Percentiles rank a stretch among this genome's conserved stretches.
Evolutionary conservation across 225 moss, liverwort and hornwort genomes (phyloP).

Genomic region (Pseudoscleropodium purum): DNA sequence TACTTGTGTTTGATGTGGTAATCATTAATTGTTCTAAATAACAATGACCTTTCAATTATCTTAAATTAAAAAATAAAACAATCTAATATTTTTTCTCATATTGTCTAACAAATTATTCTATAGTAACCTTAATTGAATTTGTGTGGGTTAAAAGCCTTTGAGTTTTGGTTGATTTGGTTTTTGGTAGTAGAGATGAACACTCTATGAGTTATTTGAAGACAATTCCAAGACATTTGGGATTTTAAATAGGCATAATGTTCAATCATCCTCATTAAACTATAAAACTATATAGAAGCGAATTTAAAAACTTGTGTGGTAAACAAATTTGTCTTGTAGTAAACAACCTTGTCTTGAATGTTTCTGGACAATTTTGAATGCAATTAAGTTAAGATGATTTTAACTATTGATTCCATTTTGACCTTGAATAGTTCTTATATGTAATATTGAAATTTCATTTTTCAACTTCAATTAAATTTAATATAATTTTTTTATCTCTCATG

Average conservation of each 20-base stretch:
- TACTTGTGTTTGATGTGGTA: not conserved
- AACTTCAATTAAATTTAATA: not conserved
- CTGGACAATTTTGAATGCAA: not conserved
- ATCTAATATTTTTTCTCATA: too few species aligned
- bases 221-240: not conserved
- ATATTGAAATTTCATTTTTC: not conserved
- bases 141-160: not conserved
- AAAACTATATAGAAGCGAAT: rapidly evolving
- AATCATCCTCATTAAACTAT: not conserved
- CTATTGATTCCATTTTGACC: not conserved
- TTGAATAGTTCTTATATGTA: not conserved
- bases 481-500: not conserved
- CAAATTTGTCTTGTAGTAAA: not conserved
- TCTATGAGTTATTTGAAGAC: too few species aligned
- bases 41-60: rapidly evolving
- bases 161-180: not conserved
- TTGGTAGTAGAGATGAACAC: too few species aligned
- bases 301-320: too few species aligned
- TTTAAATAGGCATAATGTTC: not conserved
- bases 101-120: not conserved
- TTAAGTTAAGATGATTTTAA: not conserved
- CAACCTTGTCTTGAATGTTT: not conserved
- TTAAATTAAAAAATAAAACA: not conserved
- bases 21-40: not conserved
- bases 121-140: not conserved